Conservation (phyloP, 2,329 filamentous ascomycete genomes). For the Penicillium hordei region DNA sequence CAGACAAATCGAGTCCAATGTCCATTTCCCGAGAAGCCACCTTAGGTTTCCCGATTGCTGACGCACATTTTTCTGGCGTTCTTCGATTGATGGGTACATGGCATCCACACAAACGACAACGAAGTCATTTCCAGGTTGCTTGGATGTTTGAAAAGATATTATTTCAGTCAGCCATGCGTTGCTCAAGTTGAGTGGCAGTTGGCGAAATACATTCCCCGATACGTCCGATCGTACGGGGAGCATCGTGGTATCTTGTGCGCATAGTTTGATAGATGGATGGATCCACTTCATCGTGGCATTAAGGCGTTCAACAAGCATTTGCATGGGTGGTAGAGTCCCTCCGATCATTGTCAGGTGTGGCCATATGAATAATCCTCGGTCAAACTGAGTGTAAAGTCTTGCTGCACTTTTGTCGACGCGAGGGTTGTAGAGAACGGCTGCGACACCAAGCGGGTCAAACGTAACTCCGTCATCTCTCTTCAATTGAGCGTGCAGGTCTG, state of each 20-base stretch:
- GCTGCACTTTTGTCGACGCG: conserved; percentile 33
- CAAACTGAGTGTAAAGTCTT: conserved; percentile 32
- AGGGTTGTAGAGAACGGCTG: conserved; percentile 33
- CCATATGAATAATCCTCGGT: conserved; percentile 30
- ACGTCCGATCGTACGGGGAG: conserved; percentile 32
- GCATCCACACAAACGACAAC: conserved; percentile 29
- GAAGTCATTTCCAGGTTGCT: conserved; percentile 31
- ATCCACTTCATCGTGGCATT: conserved; percentile 26
- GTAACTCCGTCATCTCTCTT: conserved; percentile 20
- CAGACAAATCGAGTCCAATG: conserved; percentile 18
- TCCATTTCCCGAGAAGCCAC: neutral
- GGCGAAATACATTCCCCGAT: conserved; percentile 29
- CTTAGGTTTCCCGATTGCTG: neutral
- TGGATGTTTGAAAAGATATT: conserved; percentile 26
- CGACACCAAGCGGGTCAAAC: conserved; percentile 37
- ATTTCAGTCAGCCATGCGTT: conserved; percentile 32
- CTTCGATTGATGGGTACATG: conserved; percentile 1
- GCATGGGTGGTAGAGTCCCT: conserved; percentile 31
- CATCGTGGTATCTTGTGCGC: conserved; percentile 28
- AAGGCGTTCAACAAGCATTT: conserved; percentile 35
- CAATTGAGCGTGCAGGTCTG: neutral
- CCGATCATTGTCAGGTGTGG: conserved; percentile 37
- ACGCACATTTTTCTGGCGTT: conserved; percentile 1
- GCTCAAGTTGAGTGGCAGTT: conserved; percentile 31
- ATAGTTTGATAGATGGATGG: conserved; percentile 32